phyloP scores from a whole-genome alignment of 805 yeast genomes.

The Yarrowia hollandica region DNA sequence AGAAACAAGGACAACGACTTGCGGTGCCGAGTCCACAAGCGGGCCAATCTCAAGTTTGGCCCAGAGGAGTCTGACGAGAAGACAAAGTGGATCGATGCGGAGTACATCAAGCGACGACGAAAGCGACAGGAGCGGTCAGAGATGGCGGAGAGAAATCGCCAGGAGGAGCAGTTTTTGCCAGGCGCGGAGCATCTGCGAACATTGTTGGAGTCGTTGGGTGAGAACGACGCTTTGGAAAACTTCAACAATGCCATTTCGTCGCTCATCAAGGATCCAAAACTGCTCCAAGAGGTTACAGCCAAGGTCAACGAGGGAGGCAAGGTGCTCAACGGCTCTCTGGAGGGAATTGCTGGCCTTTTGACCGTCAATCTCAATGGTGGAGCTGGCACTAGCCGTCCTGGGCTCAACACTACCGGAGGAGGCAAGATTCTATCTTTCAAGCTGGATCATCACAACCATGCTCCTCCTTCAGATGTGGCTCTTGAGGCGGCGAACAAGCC shows the following conservation, averaged over 20 bases:
- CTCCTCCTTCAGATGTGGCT: slow-evolving; percentile 7
- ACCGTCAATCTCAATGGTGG: slow-evolving; percentile 19
- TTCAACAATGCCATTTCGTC: slow-evolving; percentile 37
- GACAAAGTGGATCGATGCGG: slow-evolving; percentile 70
- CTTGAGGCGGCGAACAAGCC: slow-evolving; percentile 21
- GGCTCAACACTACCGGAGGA: not conserved
- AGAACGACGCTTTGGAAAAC: slow-evolving; percentile 34
- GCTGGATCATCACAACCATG: slow-evolving; percentile 14
- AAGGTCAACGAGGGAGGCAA: slow-evolving; percentile 32
- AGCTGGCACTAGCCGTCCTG: not conserved
- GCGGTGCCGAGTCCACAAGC: slow-evolving; percentile 69
- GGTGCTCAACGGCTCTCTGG: slow-evolving; percentile 18
- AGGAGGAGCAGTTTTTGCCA: slow-evolving; percentile 2
- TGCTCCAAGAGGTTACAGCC: slow-evolving; percentile 34
- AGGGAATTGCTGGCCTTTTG: slow-evolving; percentile 22
- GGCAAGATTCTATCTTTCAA: slow-evolving; percentile 28
- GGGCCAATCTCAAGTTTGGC: slow-evolving; percentile 71
- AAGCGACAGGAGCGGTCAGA: slow-evolving; percentile 52
- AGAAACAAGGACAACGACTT: slow-evolving; percentile 87
- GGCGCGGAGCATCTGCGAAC: slow-evolving; percentile 36
- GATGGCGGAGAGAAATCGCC: slow-evolving; percentile 20
- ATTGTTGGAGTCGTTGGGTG: slow-evolving; percentile 36
- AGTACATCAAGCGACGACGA: slow-evolving; percentile 64
- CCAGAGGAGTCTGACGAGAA: slow-evolving; percentile 52
- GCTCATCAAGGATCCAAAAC: slow-evolving; percentile 36